phyloP scores from a whole-genome alignment of 805 yeast genomes.

The Lachancea mirantina region DNA sequence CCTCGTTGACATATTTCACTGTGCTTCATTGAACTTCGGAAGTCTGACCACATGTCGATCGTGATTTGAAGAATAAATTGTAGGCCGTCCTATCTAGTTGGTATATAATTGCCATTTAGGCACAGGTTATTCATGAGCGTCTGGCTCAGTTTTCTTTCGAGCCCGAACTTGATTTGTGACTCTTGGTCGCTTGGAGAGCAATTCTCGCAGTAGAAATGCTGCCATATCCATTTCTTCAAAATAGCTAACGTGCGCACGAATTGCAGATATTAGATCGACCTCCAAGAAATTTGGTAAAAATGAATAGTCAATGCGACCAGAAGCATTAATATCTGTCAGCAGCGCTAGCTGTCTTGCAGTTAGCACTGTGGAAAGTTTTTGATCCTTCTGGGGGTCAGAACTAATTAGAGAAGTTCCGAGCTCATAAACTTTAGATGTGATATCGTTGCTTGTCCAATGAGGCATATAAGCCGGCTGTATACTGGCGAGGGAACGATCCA shows the following conservation, averaged over 20 bases:
- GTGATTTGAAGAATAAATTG: no score
- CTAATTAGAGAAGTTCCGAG: slow-evolving; percentile 19
- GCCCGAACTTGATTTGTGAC: slow-evolving; percentile 4
- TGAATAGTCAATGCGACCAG: slow-evolving; percentile 77
- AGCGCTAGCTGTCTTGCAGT: slow-evolving; percentile 29
- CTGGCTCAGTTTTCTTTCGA: slow-evolving; percentile 2
- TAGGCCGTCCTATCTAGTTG: no score
- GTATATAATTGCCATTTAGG: no score
- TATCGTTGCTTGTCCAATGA: slow-evolving; percentile 22
- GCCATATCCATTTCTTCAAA: slow-evolving; percentile 84
- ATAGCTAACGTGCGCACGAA: slow-evolving; percentile 84
- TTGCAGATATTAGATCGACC: slow-evolving; percentile 68
- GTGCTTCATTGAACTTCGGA: no score
- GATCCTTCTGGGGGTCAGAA: slow-evolving; percentile 15
- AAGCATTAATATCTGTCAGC: slow-evolving; percentile 48
- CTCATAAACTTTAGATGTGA: slow-evolving; percentile 25
- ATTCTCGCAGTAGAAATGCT: slow-evolving; percentile 62
- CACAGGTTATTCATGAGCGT: no score
- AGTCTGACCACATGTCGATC: no score
- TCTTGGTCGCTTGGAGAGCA: slow-evolving; percentile 20
- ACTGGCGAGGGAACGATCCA: slow-evolving; percentile 29
- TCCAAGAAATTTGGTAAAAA: slow-evolving; percentile 75
- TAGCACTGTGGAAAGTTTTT: slow-evolving; percentile 19
- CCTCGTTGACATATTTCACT: no score
- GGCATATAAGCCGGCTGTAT: slow-evolving; percentile 23